Evolutionary conservation across 208 protist genomes (phyloP).

Genomic region (Tritrichomonas foetus): DNA sequence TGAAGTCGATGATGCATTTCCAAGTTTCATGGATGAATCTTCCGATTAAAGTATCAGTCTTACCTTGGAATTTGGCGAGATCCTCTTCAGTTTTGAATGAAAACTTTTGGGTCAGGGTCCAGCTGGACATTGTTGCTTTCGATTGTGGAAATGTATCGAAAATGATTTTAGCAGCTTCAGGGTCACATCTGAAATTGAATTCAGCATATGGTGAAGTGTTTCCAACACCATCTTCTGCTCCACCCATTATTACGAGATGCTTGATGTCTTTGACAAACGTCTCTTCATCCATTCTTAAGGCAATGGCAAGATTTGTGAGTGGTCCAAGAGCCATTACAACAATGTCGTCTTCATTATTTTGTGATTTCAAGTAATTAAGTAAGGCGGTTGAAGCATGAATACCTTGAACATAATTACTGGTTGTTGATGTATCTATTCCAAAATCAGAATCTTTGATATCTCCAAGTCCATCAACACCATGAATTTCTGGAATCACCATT

Average conservation of each 20-base stretch:
- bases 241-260: neutral
- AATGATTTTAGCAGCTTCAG: conserved; percentile 1
- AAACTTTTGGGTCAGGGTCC: neutral
- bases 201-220: neutral
- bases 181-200: neutral
- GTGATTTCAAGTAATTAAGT: neutral
- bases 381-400: neutral
- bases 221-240: neutral
- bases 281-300: neutral
- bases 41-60: neutral
- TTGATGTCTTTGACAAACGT: neutral
- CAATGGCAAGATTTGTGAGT: neutral
- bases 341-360: neutral
- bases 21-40: neutral
- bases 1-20: neutral
- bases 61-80: no score
- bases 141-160: neutral
- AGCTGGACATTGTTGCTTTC: neutral
- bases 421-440: neutral
- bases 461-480: neutral
- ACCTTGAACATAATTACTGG: neutral
- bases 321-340: neutral
- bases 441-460: neutral
- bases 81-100: neutral
- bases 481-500: conserved; percentile 32